A percentile compares a stretch with the other conserved stretches of the same genome.
Evolutionary conservation across 2,329 filamentous ascomycete genomes (phyloP).

Genomic region (Claviceps sp.): DNA sequence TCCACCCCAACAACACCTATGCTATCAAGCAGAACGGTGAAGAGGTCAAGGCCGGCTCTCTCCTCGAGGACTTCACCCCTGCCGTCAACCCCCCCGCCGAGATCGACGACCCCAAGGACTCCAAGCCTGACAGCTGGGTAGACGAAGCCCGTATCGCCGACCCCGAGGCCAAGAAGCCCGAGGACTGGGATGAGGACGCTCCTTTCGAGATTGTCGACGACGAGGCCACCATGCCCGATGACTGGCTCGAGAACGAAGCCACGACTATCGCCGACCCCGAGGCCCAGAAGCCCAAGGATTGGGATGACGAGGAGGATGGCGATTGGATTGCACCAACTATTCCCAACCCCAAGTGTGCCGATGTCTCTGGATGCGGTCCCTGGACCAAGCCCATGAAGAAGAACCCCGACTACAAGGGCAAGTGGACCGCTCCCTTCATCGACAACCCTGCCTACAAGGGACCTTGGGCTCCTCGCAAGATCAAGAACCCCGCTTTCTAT

Average conservation of each 20-base stretch:
- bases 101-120: conserved; percentile 89
- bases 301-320: conserved; percentile 98
- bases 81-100: conserved; percentile 89
- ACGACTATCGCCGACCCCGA: conserved; percentile 77
- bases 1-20: conserved; percentile 93
- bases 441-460: conserved; percentile 99
- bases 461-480: conserved; percentile 86
- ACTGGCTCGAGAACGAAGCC: conserved; percentile 91
- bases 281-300: conserved; percentile 95
- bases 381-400: conserved; percentile 87
- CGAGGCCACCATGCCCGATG: conserved; percentile 79
- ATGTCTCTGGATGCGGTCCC: conserved; percentile 83
- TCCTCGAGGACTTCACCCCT: conserved; percentile 86
- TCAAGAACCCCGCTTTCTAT: conserved; percentile 88
- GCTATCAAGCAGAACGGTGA: conserved; percentile 86
- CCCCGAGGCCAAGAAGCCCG: conserved; percentile 87
- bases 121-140: conserved; percentile 92
- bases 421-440: conserved; percentile 84
- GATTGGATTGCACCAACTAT: conserved; percentile 89
- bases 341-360: conserved; percentile 90
- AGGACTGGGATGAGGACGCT: conserved; percentile 98
- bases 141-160: conserved; percentile 85
- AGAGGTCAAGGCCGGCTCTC: conserved; percentile 73
- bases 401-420: conserved; percentile 98
- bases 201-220: conserved; percentile 93